A percentile compares a stretch with the other conserved stretches of the same genome.
These are phyloP conservation scores for Brassica balearica DNA, from an alignment of 441 rosid genomes.

Conservation along the genomic window DNA sequence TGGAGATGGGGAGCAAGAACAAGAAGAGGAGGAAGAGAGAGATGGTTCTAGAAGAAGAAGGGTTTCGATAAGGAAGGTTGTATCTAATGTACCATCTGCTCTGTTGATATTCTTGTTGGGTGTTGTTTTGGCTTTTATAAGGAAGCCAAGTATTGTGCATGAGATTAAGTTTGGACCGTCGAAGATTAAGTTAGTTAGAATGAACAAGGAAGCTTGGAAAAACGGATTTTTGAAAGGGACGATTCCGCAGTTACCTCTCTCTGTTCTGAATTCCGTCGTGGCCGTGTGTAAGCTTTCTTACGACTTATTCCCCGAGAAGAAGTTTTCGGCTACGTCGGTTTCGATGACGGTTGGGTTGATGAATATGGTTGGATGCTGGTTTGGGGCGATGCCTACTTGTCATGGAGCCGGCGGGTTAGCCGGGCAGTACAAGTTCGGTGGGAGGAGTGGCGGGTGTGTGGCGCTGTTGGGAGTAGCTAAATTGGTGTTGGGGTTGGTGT, in stretches of 20 bases:
- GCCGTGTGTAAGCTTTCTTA: conserved; percentile 74
- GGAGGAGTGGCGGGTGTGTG: conserved; percentile 84
- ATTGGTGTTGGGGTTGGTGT: conserved; percentile 63
- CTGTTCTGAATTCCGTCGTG: conserved; percentile 75
- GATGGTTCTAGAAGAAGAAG: conserved; percentile 31
- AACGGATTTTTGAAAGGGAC: conserved; percentile 76
- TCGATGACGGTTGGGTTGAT: conserved; percentile 70
- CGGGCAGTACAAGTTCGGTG: conserved; percentile 91
- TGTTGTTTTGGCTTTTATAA: conserved; percentile 61
- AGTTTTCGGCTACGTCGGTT: conserved; percentile 68
- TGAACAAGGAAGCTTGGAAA: conserved; percentile 67
- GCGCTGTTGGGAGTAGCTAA: conserved; percentile 69
- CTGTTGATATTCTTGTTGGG: conserved; percentile 66
- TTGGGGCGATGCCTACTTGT: conserved; percentile 90
- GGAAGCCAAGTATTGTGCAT: conserved; percentile 54
- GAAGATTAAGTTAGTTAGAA: conserved; percentile 51
- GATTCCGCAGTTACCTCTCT: conserved; percentile 80
- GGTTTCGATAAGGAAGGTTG: conserved; percentile 46
- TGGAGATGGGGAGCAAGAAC: conserved; percentile 60
- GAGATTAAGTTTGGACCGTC: conserved; percentile 75
- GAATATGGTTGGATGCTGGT: conserved; percentile 93
- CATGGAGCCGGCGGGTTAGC: conserved; percentile 88
- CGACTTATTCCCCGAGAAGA: conserved; percentile 73
- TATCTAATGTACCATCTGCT: conserved; percentile 72
- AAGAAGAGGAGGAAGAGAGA: conserved; percentile 28